A percentile compares a stretch with the other conserved stretches of the same genome.
Conservation (phyloP, 169 alveolate genomes). For the Sarcocystis neurona region DNA sequence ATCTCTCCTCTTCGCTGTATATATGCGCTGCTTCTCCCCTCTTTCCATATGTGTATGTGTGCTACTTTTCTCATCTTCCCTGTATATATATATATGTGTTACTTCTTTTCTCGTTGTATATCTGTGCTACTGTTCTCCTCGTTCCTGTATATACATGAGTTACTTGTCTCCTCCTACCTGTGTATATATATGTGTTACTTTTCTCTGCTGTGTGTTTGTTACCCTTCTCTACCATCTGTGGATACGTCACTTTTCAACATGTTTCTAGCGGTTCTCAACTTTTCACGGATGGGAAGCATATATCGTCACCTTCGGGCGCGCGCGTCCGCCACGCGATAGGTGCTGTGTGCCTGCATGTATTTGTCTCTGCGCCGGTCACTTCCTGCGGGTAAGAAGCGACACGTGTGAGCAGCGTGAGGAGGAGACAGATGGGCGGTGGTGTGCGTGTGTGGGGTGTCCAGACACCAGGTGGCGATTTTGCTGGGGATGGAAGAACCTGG, state of each 20-base stretch:
- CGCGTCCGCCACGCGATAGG: background rate
- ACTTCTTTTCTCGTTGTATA: background rate
- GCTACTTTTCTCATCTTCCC: background rate
- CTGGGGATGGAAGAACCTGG: constrained; percentile 24
- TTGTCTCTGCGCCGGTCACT: no score
- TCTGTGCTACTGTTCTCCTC: background rate
- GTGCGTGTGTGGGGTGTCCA: background rate
- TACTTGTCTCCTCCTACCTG: background rate
- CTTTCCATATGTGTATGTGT: background rate
- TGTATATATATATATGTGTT: background rate
- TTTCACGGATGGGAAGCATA: no score
- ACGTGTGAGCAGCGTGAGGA: no score
- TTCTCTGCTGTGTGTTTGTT: no score
- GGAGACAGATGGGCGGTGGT: no score
- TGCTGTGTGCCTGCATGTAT: background rate
- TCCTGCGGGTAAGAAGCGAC: no score
- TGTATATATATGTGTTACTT: constrained; percentile 6
- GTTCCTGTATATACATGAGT: background rate
- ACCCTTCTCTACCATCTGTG: no score
- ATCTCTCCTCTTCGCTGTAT: background rate
- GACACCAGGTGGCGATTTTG: constrained; percentile 35
- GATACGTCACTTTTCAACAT: no score
- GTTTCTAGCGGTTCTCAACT: no score
- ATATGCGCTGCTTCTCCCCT: background rate
- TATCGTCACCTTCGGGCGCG: background rate